These are phyloP conservation scores for Agrostemma githago DNA, from an alignment of 148 eudicot species.

Conservation along the genomic window DNA sequence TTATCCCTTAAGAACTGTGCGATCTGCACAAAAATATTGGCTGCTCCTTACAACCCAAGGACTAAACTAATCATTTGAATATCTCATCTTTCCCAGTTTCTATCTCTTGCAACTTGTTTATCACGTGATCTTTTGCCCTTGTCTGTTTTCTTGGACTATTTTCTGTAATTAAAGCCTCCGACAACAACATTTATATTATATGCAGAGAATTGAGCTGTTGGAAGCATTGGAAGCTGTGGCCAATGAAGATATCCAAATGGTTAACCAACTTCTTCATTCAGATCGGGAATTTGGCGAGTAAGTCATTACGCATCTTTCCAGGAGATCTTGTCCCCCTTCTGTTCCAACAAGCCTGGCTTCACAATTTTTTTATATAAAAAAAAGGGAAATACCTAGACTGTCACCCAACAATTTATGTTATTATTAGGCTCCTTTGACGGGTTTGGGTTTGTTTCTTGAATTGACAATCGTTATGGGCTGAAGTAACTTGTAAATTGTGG, in stretches of 20 bases:
- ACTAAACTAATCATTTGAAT: background rate
- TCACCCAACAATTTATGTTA: background rate
- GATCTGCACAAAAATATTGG: background rate
- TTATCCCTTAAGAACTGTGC: background rate
- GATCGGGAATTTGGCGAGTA: conserved; percentile 77
- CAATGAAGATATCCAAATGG: conserved; percentile 45
- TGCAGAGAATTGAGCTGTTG: conserved; percentile 71
- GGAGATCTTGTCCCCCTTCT: background rate
- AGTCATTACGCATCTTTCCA: conserved; percentile 25
- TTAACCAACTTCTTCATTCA: conserved; percentile 39
- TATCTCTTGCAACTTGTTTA: background rate
- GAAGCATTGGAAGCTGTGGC: conserved; percentile 70
- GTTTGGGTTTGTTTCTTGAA: background rate
- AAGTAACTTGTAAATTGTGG: background rate
- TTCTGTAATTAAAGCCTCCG: background rate
- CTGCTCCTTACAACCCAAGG: background rate
- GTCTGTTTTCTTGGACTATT: background rate
- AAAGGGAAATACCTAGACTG: background rate
- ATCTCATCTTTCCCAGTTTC: background rate
- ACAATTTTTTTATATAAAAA: too few species aligned
- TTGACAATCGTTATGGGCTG: background rate
- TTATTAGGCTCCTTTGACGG: background rate
- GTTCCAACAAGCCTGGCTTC: background rate
- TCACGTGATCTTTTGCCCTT: background rate
- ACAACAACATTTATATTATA: conserved; percentile 7